Conservation (phyloP, 192 early-diverging fungal genomes). For the Diversispora epigaea region DNA sequence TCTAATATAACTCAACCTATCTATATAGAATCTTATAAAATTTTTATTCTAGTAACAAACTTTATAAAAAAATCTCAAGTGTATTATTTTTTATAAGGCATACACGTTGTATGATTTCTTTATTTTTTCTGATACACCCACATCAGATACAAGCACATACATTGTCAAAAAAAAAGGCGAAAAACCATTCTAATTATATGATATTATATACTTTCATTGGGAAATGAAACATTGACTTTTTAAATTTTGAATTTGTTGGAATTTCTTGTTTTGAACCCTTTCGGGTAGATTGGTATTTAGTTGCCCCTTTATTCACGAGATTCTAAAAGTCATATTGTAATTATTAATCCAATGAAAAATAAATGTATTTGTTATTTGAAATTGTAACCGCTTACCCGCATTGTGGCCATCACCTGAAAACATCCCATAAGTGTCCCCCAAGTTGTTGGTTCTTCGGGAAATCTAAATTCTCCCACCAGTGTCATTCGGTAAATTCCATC, state of each 20-base stretch:
- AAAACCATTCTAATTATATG: too few species aligned
- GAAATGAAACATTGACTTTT: slow-evolving; percentile 27
- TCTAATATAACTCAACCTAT: too few species aligned
- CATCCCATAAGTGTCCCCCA: slow-evolving; percentile 22
- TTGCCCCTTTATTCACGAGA: slow-evolving; percentile 17
- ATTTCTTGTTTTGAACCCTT: slow-evolving; percentile 10
- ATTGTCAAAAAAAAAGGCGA: too few species aligned
- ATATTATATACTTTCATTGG: slow-evolving; percentile 19
- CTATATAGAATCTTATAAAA: too few species aligned
- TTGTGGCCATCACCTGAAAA: slow-evolving; percentile 28
- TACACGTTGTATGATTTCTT: too few species aligned
- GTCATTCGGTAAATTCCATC: slow-evolving; percentile 24
- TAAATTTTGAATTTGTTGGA: slow-evolving; percentile 11
- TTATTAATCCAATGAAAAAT: background rate
- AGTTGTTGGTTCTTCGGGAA: slow-evolving; percentile 6
- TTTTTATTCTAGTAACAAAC: too few species aligned
- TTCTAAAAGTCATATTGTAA: slow-evolving; percentile 1
- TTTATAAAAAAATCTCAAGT: too few species aligned
- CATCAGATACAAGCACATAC: too few species aligned
- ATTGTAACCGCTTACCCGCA: slow-evolving; percentile 11
- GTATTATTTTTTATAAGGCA: too few species aligned
- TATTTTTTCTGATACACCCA: too few species aligned
- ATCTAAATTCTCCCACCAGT: slow-evolving; percentile 26
- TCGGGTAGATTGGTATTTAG: slow-evolving; percentile 16
- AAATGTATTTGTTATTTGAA: slow-evolving; percentile 9